Evolutionary conservation across 2,329 filamentous ascomycete genomes (phyloP).

Genomic region (Aspergillus floridensis): DNA sequence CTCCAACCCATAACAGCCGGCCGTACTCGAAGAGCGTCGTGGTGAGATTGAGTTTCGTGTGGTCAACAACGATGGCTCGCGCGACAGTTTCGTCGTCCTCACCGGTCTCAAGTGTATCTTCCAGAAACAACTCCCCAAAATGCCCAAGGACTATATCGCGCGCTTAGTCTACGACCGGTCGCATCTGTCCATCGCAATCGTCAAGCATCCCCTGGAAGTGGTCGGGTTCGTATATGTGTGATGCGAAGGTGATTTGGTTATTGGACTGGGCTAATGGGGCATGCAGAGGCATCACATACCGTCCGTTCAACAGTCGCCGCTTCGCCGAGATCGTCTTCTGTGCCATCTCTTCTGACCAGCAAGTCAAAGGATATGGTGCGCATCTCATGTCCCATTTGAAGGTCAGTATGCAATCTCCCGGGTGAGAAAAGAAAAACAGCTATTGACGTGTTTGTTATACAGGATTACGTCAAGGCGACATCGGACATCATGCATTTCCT

Average conservation of each 20-base stretch:
- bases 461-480: constrained; percentile 93
- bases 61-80: constrained; percentile 90
- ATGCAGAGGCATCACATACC: constrained; percentile 85
- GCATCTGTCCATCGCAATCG: constrained; percentile 92
- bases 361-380: constrained; percentile 97
- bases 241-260: not conserved
- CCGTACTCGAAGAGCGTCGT: constrained; percentile 87
- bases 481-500: constrained; percentile 98
- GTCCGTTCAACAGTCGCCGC: constrained; percentile 83
- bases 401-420: constrained; percentile 36
- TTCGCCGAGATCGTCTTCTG: constrained; percentile 99
- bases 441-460: not conserved
- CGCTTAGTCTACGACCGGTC: constrained; percentile 96
- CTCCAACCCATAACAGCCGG: constrained; percentile 55
- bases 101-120: constrained; percentile 97
- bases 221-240: constrained; percentile 55
- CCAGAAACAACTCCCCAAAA: constrained; percentile 96
- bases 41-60: constrained; percentile 96
- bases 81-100: constrained; percentile 88
- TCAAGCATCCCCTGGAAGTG: constrained; percentile 94
- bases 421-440: not conserved
- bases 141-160: constrained; percentile 99
- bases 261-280: constrained; percentile 16
- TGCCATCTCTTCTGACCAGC: constrained; percentile 94
- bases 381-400: constrained; percentile 98